Evolutionary conservation across 73 alveolate species (phyloP), one percentile per base, ranked within the genome.

Genomic region (Paramecium sexaurelia): DNA sequence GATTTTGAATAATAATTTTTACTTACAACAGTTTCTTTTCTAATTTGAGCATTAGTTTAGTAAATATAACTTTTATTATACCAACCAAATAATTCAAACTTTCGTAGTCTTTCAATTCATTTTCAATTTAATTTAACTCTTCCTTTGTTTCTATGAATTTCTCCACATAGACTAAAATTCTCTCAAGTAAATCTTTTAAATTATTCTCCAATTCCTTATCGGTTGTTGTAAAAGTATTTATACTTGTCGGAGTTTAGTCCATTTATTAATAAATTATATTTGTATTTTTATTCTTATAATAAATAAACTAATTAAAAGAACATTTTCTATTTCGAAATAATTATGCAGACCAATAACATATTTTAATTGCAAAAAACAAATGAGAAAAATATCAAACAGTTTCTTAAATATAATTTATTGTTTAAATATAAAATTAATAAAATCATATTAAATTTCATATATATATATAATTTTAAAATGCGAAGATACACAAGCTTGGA

Each of bases 71-170:
- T 78, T 78, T 78, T 20, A 78, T 78, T n/a, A 78, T 78, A 19
- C 90, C 90, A 37, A 78, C 90, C 32, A 78, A 43, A 24, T 39
- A 43, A 4, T 47, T 17, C 55, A 78, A 78, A 78, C 55, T 78
- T 78, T 78, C 90, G 19, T 78, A 78, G 55, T 78, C 90, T 78
- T 78, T 78, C 32, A 78, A 33, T 15, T 78, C 90, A 24, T 20
- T 33, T 43, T 78, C 90, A 40, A 78, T 61, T 39, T 78, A 40
- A 78, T 78, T 78, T 78, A 78, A 24, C n/a, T 78, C 90, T 24
- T 78, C 90, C 55, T 78, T 78, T 20, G 90, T 78, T 78, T 78
- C 90, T 19, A 78, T 78, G 45, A 17, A 78, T 24, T 45, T 39
- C 55, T 78, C 90, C 32, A 78, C 55, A 10, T 78, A 43, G 13